Conservation (phyloP, 768 basidiomycete species). For the Coprinellus aureogranulatus region DNA sequence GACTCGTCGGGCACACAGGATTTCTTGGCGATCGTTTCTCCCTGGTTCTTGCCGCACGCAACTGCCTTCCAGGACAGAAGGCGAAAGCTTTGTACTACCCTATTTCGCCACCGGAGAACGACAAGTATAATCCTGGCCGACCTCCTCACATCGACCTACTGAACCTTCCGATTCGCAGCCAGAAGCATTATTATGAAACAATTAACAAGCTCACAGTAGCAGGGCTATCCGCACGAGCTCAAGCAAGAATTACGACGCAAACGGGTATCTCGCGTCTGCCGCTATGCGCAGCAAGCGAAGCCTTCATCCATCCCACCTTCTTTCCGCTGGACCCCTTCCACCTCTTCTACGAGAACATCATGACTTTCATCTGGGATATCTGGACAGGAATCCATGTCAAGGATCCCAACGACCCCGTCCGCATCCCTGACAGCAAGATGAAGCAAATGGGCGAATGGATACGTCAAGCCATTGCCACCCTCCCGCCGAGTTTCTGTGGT, state of each 20-base stretch:
- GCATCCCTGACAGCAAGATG: slow-evolving; percentile 15
- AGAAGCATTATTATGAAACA: slow-evolving; percentile 23
- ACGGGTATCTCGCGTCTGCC: slow-evolving; percentile 26
- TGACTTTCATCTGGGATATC: slow-evolving; percentile 28
- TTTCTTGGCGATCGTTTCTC: slow-evolving; percentile 28
- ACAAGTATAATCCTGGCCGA: slow-evolving; percentile 20
- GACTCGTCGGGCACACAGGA: slow-evolving; percentile 24
- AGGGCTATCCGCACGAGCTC: slow-evolving; percentile 6
- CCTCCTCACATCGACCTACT: slow-evolving; percentile 15
- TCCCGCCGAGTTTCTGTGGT: slow-evolving; percentile 33
- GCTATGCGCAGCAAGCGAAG: slow-evolving; percentile 25
- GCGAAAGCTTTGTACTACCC: slow-evolving; percentile 28
- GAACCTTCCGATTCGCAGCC: slow-evolving; percentile 20
- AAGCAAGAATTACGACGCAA: slow-evolving; percentile 17
- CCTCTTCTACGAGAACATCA: slow-evolving; percentile 32
- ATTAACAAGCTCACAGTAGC: slow-evolving; percentile 18
- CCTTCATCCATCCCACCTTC: slow-evolving; percentile 31
- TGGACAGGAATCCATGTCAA: slow-evolving; percentile 25
- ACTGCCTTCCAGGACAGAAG: slow-evolving; percentile 17
- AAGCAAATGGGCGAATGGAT: slow-evolving; percentile 20
- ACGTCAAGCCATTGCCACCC: slow-evolving; percentile 21
- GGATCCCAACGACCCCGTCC: slow-evolving; percentile 14
- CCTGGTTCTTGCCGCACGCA: slow-evolving; percentile 21
- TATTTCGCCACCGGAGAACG: slow-evolving; percentile 17
- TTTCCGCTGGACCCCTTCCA: slow-evolving; percentile 37